phyloP scores from a whole-genome alignment of 495 filamentous ascomycete species.

The Penicillium paradoxum region DNA sequence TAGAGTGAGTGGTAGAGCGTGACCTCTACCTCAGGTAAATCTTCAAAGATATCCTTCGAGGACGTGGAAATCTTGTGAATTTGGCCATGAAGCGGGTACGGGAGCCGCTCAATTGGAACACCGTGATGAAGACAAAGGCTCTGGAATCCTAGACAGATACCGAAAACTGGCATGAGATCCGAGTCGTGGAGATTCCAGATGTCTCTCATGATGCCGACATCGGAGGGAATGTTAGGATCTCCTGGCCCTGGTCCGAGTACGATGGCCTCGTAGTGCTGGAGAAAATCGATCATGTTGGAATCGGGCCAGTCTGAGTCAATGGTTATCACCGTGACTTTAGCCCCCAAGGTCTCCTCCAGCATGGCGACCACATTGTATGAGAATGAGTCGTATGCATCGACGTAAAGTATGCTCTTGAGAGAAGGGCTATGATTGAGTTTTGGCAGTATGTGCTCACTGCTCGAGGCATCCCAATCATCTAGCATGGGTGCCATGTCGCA shows the following conservation, averaged over 20 bases:
- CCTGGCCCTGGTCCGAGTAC: constrained; percentile 81
- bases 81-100: constrained; percentile 74
- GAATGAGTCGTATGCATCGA: constrained; percentile 96
- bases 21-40: constrained; percentile 55
- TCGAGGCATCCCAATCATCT: constrained; percentile 23
- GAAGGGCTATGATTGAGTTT: background rate
- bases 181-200: constrained; percentile 64
- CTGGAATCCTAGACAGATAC: constrained; percentile 92
- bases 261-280: constrained; percentile 65
- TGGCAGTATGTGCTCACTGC: background rate
- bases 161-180: constrained; percentile 67
- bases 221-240: constrained; percentile 49
- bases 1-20: constrained; percentile 88
- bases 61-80: constrained; percentile 57
- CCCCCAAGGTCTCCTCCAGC: constrained; percentile 59
- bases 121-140: constrained; percentile 67
- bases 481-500: constrained; percentile 34
- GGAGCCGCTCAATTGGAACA: constrained; percentile 55
- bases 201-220: constrained; percentile 74
- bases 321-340: constrained; percentile 62
- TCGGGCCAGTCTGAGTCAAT: constrained; percentile 57
- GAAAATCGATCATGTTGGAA: constrained; percentile 40
- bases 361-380: constrained; percentile 86
- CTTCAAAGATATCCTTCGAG: constrained; percentile 48
- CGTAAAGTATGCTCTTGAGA: constrained; percentile 62